Evolutionary conservation across 2,329 filamentous ascomycete species (phyloP), one percentile per base, ranked within the genome.

Genomic region (Claviceps arundinis): DNA sequence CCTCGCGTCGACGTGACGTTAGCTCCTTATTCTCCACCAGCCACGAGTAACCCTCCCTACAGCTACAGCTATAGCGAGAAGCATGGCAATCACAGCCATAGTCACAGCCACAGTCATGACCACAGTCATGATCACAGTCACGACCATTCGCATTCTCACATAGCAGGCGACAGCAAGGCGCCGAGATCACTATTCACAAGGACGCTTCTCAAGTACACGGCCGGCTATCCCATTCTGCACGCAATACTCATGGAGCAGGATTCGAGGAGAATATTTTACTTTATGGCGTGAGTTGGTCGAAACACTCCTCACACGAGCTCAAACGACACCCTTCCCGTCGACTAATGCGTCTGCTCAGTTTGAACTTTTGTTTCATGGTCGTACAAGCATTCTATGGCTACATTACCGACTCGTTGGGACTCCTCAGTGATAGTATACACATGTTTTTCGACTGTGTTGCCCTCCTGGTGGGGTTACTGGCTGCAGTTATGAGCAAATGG

Each of bases 401-500:
- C 61, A 71, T 93, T 11, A 97, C 89, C 3, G 90, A 95, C 59
- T 98, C 93, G 0, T 73, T 98, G 5, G 93, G 93, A 2, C 76
- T 98, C n/a, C 79, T 98, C 17, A 95, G 89, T 59, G 93, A 98
- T 68, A 97, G 90, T 62, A 93, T 98, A 56, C 93, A 98, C 70
- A 98, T 98, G 93, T 91, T 98, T 62, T 97, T 98, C 61, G 93
- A 98, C 68, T 98, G 93, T 59, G 82, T 96, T 38, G 93, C 91
- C 19, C 77, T 98, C 30, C 81, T 87, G 1, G 89, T 98, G 38
- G 93, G 93, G 11, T 74, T 98, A 9, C 85, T 91, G 60, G 93
- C 93, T 30, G 85, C 91, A 1, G 89, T 98, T 5, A 88, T 95
- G 74, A 93, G 88, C 69, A 97, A 97, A 68, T 96, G 93, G 90